phyloP scores from a whole-genome alignment of 306 rosid species.

The Oemleria cerasiformis region DNA sequence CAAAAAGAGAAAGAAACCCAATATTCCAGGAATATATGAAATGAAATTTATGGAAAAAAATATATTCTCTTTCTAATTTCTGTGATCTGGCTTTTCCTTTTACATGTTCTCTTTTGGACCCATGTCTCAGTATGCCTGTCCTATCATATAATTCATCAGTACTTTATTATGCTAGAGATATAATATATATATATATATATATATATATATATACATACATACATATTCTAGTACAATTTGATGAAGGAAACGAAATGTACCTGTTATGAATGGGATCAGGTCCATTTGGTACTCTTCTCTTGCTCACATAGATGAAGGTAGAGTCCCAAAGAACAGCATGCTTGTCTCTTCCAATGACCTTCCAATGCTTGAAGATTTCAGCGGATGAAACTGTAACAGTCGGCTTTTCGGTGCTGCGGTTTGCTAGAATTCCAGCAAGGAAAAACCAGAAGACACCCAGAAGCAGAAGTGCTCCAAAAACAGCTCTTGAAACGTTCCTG shows the following conservation, averaged over 20 bases:
- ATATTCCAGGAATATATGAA: slow-evolving; percentile 6
- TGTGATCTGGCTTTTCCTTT: slow-evolving; percentile 1
- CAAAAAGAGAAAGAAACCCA: slow-evolving; percentile 4
- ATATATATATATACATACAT: too few species aligned
- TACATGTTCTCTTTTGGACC: slow-evolving; percentile 3
- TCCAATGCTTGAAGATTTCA: slow-evolving; percentile 60
- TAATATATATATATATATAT: neutral
- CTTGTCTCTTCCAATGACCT: slow-evolving; percentile 52
- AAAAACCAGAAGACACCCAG: slow-evolving; percentile 61
- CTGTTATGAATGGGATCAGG: slow-evolving; percentile 99
- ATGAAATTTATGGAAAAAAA: slow-evolving; percentile 13
- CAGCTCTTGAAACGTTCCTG: slow-evolving; percentile 40
- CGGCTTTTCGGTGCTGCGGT: slow-evolving; percentile 36
- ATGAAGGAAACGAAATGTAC: slow-evolving; percentile 28
- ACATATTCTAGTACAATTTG: neutral
- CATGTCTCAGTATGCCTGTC: slow-evolving; percentile 6
- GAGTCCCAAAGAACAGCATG: slow-evolving; percentile 49
- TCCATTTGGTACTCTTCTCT: slow-evolving; percentile 97
- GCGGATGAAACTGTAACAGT: slow-evolving; percentile 36
- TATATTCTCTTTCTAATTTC: slow-evolving; percentile 12
- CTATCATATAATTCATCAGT: slow-evolving; percentile 1
- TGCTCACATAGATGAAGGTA: slow-evolving; percentile 63
- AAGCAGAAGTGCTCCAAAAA: slow-evolving; percentile 56
- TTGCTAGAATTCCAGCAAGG: slow-evolving; percentile 48
- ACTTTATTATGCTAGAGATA: neutral